phyloP scores from a whole-genome alignment of 805 yeast species.

The Saccharomyces jurei region DNA sequence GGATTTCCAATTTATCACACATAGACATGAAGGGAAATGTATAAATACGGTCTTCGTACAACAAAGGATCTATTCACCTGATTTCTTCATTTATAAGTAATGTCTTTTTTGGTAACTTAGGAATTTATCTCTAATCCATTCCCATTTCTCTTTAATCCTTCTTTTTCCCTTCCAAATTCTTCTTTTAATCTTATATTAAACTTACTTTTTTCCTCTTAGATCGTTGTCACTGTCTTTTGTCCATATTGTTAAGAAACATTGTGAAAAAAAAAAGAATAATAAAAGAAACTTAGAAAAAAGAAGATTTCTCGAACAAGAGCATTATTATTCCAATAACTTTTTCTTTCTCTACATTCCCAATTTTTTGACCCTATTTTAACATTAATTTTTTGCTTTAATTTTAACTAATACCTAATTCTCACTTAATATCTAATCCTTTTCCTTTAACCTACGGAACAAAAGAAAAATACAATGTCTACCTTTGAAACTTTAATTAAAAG shows the following conservation, averaged over 20 bases:
- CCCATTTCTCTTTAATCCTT: neutral
- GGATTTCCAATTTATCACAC: neutral
- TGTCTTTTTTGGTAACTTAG: neutral
- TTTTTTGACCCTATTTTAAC: neutral
- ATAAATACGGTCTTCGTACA: neutral
- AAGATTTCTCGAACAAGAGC: neutral
- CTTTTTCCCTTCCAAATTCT: neutral
- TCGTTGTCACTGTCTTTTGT: neutral
- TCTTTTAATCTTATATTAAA: neutral
- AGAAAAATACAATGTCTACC: slow-evolving; percentile 8
- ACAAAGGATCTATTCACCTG: neutral
- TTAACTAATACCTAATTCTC: neutral
- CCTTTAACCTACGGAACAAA: neutral
- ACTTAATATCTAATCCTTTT: neutral
- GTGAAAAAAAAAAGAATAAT: neutral
- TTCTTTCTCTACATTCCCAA: neutral
- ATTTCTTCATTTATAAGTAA: neutral
- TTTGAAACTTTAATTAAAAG: slow-evolving; percentile 18
- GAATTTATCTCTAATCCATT: neutral
- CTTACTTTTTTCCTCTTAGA: neutral
- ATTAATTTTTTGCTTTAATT: neutral
- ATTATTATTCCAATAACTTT: neutral
- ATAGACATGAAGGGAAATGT: neutral
- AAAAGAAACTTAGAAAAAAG: neutral
- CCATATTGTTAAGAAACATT: neutral